These are phyloP conservation scores for Pseudocercospora musae DNA, from an alignment of 2,329 filamentous ascomycete genomes.

Conservation along the genomic window DNA sequence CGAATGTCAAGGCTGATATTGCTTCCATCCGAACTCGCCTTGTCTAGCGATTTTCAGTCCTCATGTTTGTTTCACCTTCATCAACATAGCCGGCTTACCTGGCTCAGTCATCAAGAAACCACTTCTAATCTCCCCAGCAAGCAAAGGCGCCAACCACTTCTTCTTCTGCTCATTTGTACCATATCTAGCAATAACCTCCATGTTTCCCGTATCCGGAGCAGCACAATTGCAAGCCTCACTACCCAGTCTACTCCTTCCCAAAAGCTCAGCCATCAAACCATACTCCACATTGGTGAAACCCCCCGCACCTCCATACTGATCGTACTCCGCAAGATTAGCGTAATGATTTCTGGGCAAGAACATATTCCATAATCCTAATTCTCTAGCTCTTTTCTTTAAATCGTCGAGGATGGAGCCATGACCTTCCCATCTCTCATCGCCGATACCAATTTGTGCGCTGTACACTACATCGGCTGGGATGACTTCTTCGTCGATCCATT, in stretches of 20 bases:
- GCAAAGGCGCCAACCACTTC: constrained; percentile 49
- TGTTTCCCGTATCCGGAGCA: constrained; percentile 52
- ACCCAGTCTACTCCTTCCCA: constrained; percentile 80
- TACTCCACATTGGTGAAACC: constrained; percentile 96
- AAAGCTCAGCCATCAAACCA: constrained; percentile 92
- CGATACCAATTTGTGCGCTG: constrained; percentile 73
- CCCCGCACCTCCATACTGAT: constrained; percentile 68
- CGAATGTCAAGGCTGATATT: constrained; percentile 65
- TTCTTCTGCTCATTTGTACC: constrained; percentile 50
- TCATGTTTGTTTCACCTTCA: not conserved
- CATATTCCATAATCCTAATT: constrained; percentile 95
- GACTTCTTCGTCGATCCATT: constrained; percentile 93
- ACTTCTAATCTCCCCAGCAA: constrained; percentile 49
- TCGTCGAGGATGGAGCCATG: constrained; percentile 82
- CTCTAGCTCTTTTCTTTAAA: constrained; percentile 72
- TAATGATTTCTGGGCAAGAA: constrained; percentile 95
- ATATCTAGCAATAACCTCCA: constrained; percentile 53
- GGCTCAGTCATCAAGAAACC: constrained; percentile 49
- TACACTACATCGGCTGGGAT: constrained; percentile 72
- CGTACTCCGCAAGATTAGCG: constrained; percentile 29
- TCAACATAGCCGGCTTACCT: constrained; percentile 32
- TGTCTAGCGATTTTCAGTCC: constrained; percentile 37
- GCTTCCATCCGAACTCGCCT: constrained; percentile 50
- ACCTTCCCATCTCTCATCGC: constrained; percentile 71
- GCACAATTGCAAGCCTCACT: constrained; percentile 79